Evolutionary conservation across 164 flowering plant genomes (phyloP).

Genomic region (Macadamia integrifolia): DNA sequence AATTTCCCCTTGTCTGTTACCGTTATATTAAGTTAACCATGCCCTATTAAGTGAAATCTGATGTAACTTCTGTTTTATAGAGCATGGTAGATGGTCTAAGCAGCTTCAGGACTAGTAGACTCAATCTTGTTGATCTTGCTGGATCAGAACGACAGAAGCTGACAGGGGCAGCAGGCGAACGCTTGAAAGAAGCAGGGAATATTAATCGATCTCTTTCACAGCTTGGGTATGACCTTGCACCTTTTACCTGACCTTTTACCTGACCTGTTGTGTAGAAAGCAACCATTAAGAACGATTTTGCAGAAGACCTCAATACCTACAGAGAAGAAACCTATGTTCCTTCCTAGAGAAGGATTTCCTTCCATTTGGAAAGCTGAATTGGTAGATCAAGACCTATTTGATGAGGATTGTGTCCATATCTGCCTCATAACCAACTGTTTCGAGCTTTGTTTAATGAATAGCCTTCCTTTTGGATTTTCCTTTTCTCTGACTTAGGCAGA

Average conservation of each 20-base stretch:
- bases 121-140: conserved; percentile 98
- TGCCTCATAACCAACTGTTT: too few relatives aligned
- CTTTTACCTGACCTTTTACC: background rate
- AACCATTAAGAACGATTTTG: too few relatives aligned
- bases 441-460: too few relatives aligned
- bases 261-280: too few relatives aligned
- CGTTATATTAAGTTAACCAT: background rate
- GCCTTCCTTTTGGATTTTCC: too few relatives aligned
- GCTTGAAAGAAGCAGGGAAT: conserved; percentile 96
- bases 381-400: too few relatives aligned
- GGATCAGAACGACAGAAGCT: conserved; percentile 96
- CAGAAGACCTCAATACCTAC: too few relatives aligned
- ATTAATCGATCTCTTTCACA: conserved; percentile 95
- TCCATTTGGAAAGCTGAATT: too few relatives aligned
- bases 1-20: background rate
- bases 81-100: conserved; percentile 69
- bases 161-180: conserved; percentile 96
- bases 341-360: too few relatives aligned
- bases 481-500: too few relatives aligned
- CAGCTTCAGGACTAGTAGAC: conserved; percentile 77
- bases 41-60: background rate
- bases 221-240: conserved; percentile 67
- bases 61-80: conserved; percentile 30
- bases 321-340: too few relatives aligned
- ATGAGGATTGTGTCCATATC: too few relatives aligned